Percentiles rank a stretch among this genome's conserved stretches.
These are phyloP conservation scores for Petasospora fabianii DNA, from an alignment of 1,139 yeast species.

Conservation along the genomic window DNA sequence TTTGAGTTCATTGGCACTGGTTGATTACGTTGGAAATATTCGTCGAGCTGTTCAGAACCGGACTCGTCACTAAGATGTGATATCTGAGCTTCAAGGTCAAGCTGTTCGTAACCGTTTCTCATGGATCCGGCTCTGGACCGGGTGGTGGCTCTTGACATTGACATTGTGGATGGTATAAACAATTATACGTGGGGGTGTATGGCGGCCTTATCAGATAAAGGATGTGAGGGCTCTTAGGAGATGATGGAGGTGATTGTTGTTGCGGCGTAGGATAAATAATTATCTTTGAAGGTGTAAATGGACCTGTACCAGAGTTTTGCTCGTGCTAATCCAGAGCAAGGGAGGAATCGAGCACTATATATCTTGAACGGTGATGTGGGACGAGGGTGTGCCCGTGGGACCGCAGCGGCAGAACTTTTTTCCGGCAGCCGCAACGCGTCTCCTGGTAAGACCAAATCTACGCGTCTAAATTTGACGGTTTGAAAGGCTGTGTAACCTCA, in stretches of 20 bases:
- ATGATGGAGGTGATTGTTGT: too few species aligned
- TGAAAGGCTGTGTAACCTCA: too few species aligned
- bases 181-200: too few species aligned
- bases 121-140: conserved; percentile 8
- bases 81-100: conserved; percentile 19
- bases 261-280: too few species aligned
- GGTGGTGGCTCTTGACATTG: conserved; percentile 12
- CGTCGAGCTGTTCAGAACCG: conserved; percentile 9
- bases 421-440: not conserved
- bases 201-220: too few species aligned
- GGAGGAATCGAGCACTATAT: too few species aligned
- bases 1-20: conserved; percentile 12
- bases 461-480: too few species aligned
- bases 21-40: conserved; percentile 11
- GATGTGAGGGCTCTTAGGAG: too few species aligned
- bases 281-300: too few species aligned
- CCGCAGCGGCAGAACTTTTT: not conserved
- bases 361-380: not conserved
- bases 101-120: conserved; percentile 10
- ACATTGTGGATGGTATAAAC: conserved; percentile 3
- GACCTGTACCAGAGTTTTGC: too few species aligned
- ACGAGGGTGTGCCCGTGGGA: not conserved
- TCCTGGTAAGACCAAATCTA: too few species aligned
- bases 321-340: too few species aligned
- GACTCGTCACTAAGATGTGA: conserved; percentile 18